Percentiles rank a stretch among this genome's conserved stretches.
These are phyloP conservation scores for Clonostachys byssicola DNA, from an alignment of 2,329 filamentous ascomycete genomes.

Conservation along the genomic window DNA sequence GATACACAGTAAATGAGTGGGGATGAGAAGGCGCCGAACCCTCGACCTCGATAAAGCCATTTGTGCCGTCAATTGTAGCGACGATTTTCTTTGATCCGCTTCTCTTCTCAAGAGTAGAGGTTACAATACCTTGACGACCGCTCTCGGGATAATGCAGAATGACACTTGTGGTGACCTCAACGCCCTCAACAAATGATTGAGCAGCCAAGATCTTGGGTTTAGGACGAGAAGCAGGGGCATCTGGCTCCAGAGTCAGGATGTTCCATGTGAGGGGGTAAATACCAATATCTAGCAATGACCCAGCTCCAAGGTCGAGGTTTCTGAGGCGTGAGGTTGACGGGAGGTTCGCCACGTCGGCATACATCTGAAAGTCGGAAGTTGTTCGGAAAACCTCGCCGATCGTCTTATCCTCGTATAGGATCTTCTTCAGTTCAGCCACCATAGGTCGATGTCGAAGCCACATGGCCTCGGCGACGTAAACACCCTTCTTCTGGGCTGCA, in stretches of 20 bases:
- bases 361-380: slow-evolving; percentile 31
- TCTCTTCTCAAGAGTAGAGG: slow-evolving; percentile 17
- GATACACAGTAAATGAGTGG: slow-evolving; percentile 22
- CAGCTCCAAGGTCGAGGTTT: slow-evolving; percentile 32
- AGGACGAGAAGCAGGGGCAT: slow-evolving; percentile 1
- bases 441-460: slow-evolving; percentile 38
- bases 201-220: slow-evolving; percentile 16
- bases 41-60: slow-evolving; percentile 28
- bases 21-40: slow-evolving; percentile 24
- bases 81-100: slow-evolving; percentile 14
- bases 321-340: slow-evolving; percentile 22
- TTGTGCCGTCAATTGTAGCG: slow-evolving; percentile 32
- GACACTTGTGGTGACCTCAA: slow-evolving; percentile 27
- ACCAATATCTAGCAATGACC: slow-evolving; percentile 34
- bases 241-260: slow-evolving; percentile 22
- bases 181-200: slow-evolving; percentile 24
- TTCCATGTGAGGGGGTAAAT: slow-evolving; percentile 38
- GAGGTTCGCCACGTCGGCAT: slow-evolving; percentile 24
- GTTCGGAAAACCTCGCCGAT: slow-evolving; percentile 31
- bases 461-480: slow-evolving; percentile 41
- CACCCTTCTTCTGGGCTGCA: slow-evolving; percentile 28
- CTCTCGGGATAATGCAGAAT: slow-evolving; percentile 28
- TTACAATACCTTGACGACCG: slow-evolving; percentile 35
- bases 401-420: slow-evolving; percentile 30
- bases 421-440: slow-evolving; percentile 19